Conservation (phyloP, 1,139 yeast species). For the Arxiozyma slooffiae region DNA sequence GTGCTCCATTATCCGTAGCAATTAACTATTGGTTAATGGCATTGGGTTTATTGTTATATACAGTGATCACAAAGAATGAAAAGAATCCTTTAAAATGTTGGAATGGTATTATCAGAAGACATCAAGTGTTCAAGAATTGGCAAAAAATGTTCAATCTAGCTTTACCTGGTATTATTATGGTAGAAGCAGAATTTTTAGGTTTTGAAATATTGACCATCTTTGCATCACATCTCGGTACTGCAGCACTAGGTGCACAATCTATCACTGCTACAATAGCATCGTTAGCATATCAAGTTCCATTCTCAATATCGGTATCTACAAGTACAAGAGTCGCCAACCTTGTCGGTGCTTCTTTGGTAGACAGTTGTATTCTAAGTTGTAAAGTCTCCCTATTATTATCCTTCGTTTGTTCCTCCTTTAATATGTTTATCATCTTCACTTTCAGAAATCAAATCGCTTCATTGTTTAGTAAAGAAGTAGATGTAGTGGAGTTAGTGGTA, state of each 20-base stretch:
- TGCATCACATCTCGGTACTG: slow-evolving; percentile 39
- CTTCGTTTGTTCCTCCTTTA: slow-evolving; percentile 44
- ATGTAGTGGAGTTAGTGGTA: slow-evolving; percentile 43
- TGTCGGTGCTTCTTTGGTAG: slow-evolving; percentile 53
- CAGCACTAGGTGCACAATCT: slow-evolving; percentile 62
- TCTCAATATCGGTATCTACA: slow-evolving; percentile 64
- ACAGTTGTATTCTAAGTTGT: slow-evolving; percentile 27
- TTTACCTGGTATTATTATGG: slow-evolving; percentile 74
- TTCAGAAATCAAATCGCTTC: slow-evolving; percentile 51
- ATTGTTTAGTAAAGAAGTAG: slow-evolving; percentile 61
- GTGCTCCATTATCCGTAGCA: slow-evolving; percentile 69
- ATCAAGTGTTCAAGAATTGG: slow-evolving; percentile 48
- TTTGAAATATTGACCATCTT: slow-evolving; percentile 60
- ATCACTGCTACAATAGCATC: slow-evolving; percentile 62
- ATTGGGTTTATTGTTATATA: slow-evolving; percentile 22
- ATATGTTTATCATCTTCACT: slow-evolving; percentile 45
- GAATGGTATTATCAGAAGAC: slow-evolving; percentile 46
- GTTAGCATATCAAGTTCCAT: slow-evolving; percentile 61
- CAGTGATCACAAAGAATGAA: slow-evolving; percentile 23
- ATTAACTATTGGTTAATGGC: slow-evolving; percentile 66
- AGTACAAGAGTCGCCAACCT: slow-evolving; percentile 72
- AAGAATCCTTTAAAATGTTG: slow-evolving; percentile 59
- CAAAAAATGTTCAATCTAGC: slow-evolving; percentile 56
- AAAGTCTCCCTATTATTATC: slow-evolving; percentile 27
- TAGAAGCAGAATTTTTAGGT: slow-evolving; percentile 77